Evolutionary conservation across 2,329 filamentous ascomycete species (phyloP).

Genomic region (Blastomyces gilchristii): DNA sequence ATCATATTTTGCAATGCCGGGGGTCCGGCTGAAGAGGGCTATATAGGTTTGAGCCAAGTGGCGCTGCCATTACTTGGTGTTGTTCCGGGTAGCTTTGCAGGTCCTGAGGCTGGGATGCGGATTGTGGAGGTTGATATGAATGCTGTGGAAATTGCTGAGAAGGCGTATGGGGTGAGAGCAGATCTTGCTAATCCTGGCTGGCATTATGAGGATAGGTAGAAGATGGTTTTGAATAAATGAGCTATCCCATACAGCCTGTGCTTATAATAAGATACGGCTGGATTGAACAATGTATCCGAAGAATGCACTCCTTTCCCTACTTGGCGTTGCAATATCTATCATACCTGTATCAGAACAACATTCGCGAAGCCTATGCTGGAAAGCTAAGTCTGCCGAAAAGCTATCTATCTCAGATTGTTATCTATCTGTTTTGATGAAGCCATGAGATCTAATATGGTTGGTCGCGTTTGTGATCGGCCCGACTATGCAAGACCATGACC

Average conservation of each 20-base stretch:
- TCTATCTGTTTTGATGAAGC: background rate
- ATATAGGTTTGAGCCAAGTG: constrained; percentile 44
- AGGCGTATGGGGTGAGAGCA: background rate
- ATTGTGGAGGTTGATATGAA: constrained; percentile 44
- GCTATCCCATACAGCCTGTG: background rate
- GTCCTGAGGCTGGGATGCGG: constrained; percentile 24
- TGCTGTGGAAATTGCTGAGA: constrained; percentile 26
- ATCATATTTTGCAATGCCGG: constrained; percentile 48
- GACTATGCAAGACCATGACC: too few relatives aligned
- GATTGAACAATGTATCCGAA: background rate
- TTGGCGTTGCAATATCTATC: background rate
- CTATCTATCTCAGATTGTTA: background rate
- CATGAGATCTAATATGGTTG: background rate
- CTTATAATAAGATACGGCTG: background rate
- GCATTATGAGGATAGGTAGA: constrained; percentile 2
- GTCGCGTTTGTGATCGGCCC: background rate
- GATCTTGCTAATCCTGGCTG: background rate
- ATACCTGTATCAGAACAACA: background rate
- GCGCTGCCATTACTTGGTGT: constrained; percentile 42
- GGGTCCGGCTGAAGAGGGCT: constrained; percentile 41
- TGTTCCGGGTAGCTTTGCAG: constrained; percentile 37
- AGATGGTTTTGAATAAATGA: background rate
- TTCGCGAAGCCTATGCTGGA: background rate
- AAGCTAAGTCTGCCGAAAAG: background rate
- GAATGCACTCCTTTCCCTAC: background rate